Percentiles rank a stretch among this genome's conserved stretches.
phyloP scores from a whole-genome alignment of 2,329 filamentous ascomycete species.

The Claviceps quebecensis region DNA sequence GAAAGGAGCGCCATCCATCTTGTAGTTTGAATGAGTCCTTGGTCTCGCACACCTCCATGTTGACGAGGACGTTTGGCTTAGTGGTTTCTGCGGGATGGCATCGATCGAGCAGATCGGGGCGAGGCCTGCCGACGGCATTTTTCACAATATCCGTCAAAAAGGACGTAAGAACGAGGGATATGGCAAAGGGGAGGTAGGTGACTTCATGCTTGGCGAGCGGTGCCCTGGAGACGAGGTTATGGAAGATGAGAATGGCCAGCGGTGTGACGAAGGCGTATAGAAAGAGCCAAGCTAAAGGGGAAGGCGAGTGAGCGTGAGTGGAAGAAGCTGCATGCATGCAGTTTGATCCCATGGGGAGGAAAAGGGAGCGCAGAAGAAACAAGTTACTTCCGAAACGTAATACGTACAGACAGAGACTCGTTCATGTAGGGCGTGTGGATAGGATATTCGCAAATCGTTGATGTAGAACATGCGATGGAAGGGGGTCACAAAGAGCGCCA shows the following conservation, averaged over 20 bases:
- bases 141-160: constrained; percentile 88
- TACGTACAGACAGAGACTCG: constrained; percentile 62
- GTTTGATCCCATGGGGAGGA: background rate
- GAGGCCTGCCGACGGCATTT: constrained; percentile 67
- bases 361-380: background rate
- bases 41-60: constrained; percentile 59
- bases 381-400: background rate
- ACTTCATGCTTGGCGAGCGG: constrained; percentile 71
- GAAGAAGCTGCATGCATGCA: background rate
- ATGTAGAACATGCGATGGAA: constrained; percentile 94
- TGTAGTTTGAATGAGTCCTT: constrained; percentile 54
- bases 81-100: constrained; percentile 54
- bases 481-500: constrained; percentile 43
- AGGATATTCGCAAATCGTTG: constrained; percentile 71
- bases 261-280: constrained; percentile 66
- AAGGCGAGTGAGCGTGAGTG: background rate
- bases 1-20: constrained; percentile 75
- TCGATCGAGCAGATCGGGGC: constrained; percentile 51
- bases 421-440: constrained; percentile 72
- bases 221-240: constrained; percentile 48
- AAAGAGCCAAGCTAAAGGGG: constrained; percentile 50
- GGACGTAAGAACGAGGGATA: constrained; percentile 60
- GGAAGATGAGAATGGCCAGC: constrained; percentile 48
- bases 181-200: constrained; percentile 66
- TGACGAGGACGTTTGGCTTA: constrained; percentile 38